Evolutionary conservation across 495 filamentous ascomycete genomes (phyloP), one percentile per base, ranked within the genome.

Genomic region (Aspergillus leporis): DNA sequence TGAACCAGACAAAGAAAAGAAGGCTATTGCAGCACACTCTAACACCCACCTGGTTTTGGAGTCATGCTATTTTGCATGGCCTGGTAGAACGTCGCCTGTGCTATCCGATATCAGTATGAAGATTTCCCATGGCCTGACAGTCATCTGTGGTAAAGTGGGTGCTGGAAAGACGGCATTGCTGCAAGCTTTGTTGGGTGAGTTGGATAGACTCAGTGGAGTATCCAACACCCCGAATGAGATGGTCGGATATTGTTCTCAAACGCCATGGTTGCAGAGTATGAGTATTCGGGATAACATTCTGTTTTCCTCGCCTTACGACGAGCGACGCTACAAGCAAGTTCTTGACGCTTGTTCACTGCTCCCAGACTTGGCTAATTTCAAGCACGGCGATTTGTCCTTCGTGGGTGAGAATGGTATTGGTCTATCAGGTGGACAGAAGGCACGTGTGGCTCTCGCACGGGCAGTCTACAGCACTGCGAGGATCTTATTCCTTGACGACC

Each of bases 261-360:
- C 85, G 4, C 89, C 91, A n/a, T 96, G 91, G 91, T 78, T 96
- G 7, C 90, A 94, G 67, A 93, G 88, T 64, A 93, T 93, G 90
- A 93, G 85, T 58, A 92, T 96, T 47, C 86, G 87, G 2, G 87
- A 93, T 32, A 93, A 93, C 59, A 92, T 93, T 45, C 70, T 93
- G 1, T 94, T 94, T 68, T 88, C 86, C 40, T 81, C 85, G 12
- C 82, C 82, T 0, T 90, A 89, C 55, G 87, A 93, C 54, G 82
- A 84, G 22, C 66, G 67, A 23, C 78, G 84, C 0, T 87, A 87
- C 60, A 83, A 82, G 43, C 76, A 78, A 51, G 84, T 85, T 1
- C 56, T 91, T 0, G 74, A 83, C 45, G 86, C 85, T 18, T 90
- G 86, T 64, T 85, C 84, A 8, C 70, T 92, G 10, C 74, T 80